A percentile compares a stretch with the other conserved stretches of the same genome.
These are phyloP conservation scores for Phyllostachys edulis DNA, from an alignment of 176 grass and related monocot genomes.

Conservation along the genomic window DNA sequence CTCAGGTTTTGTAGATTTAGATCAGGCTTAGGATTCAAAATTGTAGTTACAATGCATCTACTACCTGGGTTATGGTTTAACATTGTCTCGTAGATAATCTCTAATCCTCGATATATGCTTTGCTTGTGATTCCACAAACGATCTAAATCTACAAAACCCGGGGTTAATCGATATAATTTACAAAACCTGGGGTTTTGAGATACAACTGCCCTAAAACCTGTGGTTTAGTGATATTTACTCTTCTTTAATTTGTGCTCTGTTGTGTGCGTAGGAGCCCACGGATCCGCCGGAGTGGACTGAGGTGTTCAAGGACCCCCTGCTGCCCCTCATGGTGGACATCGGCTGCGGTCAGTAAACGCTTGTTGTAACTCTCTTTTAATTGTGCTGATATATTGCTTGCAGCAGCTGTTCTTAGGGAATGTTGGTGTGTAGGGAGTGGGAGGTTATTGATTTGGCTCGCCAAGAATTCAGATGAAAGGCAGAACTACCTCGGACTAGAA, in stretches of 20 bases:
- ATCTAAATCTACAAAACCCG: too few relatives aligned
- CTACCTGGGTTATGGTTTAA: too few relatives aligned
- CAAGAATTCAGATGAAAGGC: slow-evolving; percentile 56
- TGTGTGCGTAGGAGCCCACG: slow-evolving; percentile 48
- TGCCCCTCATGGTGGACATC: slow-evolving; percentile 94
- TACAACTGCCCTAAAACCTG: too few relatives aligned
- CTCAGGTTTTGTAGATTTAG: too few relatives aligned
- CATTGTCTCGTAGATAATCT: too few relatives aligned
- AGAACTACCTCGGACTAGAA: slow-evolving; percentile 89
- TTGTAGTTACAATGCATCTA: too few relatives aligned
- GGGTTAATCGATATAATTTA: too few relatives aligned
- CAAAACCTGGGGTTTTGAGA: too few relatives aligned
- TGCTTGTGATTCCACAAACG: too few relatives aligned
- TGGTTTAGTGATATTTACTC: too few relatives aligned
- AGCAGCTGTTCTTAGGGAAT: not conserved
- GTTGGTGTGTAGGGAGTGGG: slow-evolving; percentile 61
- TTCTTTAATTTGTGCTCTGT: not conserved
- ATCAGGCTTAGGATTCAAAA: too few relatives aligned
- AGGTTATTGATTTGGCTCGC: slow-evolving; percentile 91
- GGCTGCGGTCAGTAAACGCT: slow-evolving; percentile 57
- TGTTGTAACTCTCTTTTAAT: not conserved
- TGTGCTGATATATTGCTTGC: not conserved
- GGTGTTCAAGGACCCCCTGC: slow-evolving; percentile 56
- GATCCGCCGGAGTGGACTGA: slow-evolving; percentile 67
- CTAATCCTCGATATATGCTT: too few relatives aligned